Conservation (phyloP, 257 asterid genomes). For the Lycium ferocissimum region DNA sequence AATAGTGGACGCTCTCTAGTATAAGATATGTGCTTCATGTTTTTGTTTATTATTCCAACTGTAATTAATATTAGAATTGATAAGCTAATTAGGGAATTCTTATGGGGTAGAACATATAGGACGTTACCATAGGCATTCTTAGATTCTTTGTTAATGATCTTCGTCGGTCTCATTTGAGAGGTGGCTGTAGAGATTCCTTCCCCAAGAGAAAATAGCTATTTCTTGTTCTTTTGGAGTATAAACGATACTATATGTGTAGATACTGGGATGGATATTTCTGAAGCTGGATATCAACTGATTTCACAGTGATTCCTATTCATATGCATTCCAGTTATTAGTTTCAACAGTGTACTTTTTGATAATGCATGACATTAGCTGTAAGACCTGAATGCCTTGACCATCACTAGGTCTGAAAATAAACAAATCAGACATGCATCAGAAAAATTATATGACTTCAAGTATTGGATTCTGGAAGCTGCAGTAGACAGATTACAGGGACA, state of each 20-base stretch:
- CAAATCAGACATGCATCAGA: constrained; percentile 7
- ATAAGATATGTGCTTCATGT: not conserved
- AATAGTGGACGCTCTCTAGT: constrained; percentile 13
- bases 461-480: not conserved
- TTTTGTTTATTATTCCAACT: not conserved
- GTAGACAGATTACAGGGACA: not conserved
- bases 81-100: not conserved
- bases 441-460: not conserved
- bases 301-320: not conserved
- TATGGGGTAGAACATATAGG: not conserved
- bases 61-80: not conserved
- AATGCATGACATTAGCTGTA: not conserved
- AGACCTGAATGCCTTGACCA: not conserved
- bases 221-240: not conserved
- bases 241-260: not conserved
- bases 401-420: not conserved
- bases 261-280: not conserved
- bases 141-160: not conserved
- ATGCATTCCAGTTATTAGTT: not conserved
- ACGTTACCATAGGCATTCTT: not conserved
- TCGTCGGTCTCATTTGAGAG: not conserved
- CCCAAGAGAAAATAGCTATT: not conserved
- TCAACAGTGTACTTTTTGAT: not conserved
- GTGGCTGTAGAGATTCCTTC: not conserved
- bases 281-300: not conserved